Percentiles rank a stretch among this genome's conserved stretches.
These are phyloP conservation scores for Diaporthe caulivora DNA, from an alignment of 2,329 filamentous ascomycete species.

Conservation along the genomic window DNA sequence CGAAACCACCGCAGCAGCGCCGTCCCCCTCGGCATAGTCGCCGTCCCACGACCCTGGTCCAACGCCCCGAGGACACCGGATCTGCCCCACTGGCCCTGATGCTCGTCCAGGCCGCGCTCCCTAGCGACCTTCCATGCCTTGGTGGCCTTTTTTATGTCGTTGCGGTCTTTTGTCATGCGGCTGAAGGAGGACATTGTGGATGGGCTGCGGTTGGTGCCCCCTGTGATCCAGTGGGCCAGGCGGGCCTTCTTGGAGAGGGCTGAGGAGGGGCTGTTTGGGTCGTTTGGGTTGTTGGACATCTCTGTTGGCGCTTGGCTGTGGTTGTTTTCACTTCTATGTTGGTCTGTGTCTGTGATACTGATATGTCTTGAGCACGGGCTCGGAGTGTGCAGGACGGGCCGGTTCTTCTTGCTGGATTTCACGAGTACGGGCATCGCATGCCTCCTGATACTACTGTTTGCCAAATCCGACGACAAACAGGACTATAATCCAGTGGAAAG, in stretches of 20 bases:
- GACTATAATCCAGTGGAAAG: not conserved
- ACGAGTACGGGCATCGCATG: not conserved
- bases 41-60: not conserved
- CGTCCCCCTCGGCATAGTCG: constrained; percentile 28
- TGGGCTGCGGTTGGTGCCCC: constrained; percentile 30
- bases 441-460: too few species aligned
- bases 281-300: constrained; percentile 1
- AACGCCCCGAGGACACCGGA: not conserved
- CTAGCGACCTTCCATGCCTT: constrained; percentile 46
- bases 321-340: not conserved
- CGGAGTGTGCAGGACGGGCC: not conserved
- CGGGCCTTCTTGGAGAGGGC: constrained; percentile 32
- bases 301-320: not conserved
- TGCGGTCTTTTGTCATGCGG: constrained; percentile 28
- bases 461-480: not conserved
- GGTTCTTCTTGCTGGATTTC: not conserved
- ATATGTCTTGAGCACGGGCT: not conserved
- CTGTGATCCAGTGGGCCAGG: constrained; percentile 34
- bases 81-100: constrained; percentile 7
- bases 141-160: constrained; percentile 14
- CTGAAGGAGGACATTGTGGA: constrained; percentile 24
- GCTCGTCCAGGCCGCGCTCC: constrained; percentile 2
- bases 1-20: constrained; percentile 24
- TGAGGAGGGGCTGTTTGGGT: constrained; percentile 19
- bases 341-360: not conserved